Conservation (phyloP, 163 green algal species). For the Trebouxiophyceae sp. region DNA sequence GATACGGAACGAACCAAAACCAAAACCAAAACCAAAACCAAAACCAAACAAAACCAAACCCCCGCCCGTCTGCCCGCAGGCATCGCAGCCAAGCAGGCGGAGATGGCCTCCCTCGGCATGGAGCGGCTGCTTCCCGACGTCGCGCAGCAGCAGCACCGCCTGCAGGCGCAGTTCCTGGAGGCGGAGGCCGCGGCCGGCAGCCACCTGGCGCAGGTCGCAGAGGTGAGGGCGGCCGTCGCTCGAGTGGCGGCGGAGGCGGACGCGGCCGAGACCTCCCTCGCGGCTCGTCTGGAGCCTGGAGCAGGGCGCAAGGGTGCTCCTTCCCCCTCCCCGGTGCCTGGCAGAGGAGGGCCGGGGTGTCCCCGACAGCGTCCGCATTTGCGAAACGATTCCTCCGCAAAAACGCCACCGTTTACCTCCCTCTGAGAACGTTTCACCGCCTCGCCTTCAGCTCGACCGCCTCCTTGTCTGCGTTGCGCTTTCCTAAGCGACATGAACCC, state of each 20-base stretch:
- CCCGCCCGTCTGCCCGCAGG: constrained; percentile 10
- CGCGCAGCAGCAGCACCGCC: not conserved
- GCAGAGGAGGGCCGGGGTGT: not conserved
- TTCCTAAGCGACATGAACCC: not conserved
- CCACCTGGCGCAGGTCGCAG: not conserved
- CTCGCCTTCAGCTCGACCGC: too few species aligned
- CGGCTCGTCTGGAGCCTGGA: not conserved
- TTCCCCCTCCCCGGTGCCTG: not conserved
- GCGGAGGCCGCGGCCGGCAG: not conserved
- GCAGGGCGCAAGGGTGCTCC: not conserved
- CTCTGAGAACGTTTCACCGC: too few species aligned
- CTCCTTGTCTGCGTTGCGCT: not conserved
- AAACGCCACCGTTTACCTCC: too few species aligned
- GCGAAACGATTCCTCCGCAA: too few species aligned
- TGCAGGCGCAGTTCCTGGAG: constrained; percentile 19
- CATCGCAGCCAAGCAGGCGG: constrained; percentile 6
- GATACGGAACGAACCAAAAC: too few species aligned
- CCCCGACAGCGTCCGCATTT: too few species aligned
- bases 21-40: too few species aligned
- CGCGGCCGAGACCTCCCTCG: not conserved
- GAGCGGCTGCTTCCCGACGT: constrained; percentile 14
- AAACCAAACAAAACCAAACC: too few species aligned
- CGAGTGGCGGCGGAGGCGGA: not conserved
- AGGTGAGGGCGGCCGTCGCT: not conserved
- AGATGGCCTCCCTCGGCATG: constrained; percentile 15